These are phyloP conservation scores for Zea mays DNA, from an alignment of 176 grass and related monocot species.

Conservation along the genomic window DNA sequence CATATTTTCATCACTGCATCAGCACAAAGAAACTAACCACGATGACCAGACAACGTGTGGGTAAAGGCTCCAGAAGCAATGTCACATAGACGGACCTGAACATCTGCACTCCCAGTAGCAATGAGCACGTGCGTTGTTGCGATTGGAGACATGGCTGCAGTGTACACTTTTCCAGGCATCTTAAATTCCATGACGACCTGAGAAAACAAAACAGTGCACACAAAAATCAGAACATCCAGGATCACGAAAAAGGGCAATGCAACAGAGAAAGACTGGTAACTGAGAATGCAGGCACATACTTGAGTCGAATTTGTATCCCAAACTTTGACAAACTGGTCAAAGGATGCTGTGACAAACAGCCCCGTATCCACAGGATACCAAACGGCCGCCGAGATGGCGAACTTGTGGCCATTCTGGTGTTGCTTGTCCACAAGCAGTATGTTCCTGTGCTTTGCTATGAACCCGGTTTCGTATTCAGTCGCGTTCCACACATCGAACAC, in stretches of 20 bases:
- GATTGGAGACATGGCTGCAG: slow-evolving; percentile 68
- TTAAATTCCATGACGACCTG: slow-evolving; percentile 95
- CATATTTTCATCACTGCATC: slow-evolving; percentile 21
- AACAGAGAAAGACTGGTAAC: not conserved
- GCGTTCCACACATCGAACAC: slow-evolving; percentile 70
- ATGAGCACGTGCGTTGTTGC: slow-evolving; percentile 85
- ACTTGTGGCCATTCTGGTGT: slow-evolving; percentile 70
- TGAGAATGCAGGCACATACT: slow-evolving; percentile 39
- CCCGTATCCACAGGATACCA: slow-evolving; percentile 97
- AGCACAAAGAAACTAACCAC: slow-evolving; percentile 55
- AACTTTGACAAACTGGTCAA: slow-evolving; percentile 83
- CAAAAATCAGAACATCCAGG: not conserved
- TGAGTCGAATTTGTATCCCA: slow-evolving; percentile 95
- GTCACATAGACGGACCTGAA: slow-evolving; percentile 90
- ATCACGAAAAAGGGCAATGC: not conserved
- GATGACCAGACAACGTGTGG: slow-evolving; percentile 95
- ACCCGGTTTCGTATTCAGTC: slow-evolving; percentile 44
- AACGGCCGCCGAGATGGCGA: slow-evolving; percentile 59
- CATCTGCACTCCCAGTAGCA: slow-evolving; percentile 78
- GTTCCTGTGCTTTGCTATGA: slow-evolving; percentile 72
- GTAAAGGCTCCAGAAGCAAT: slow-evolving; percentile 92
- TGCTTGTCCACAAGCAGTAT: slow-evolving; percentile 78
- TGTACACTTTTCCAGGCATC: slow-evolving; percentile 90
- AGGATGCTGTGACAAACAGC: slow-evolving; percentile 79
- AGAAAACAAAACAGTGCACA: slow-evolving; percentile 25